Evolutionary conservation across 805 yeast genomes (phyloP), one percentile per base, ranked within the genome.

Genomic region (Middelhovenomyces tepae): DNA sequence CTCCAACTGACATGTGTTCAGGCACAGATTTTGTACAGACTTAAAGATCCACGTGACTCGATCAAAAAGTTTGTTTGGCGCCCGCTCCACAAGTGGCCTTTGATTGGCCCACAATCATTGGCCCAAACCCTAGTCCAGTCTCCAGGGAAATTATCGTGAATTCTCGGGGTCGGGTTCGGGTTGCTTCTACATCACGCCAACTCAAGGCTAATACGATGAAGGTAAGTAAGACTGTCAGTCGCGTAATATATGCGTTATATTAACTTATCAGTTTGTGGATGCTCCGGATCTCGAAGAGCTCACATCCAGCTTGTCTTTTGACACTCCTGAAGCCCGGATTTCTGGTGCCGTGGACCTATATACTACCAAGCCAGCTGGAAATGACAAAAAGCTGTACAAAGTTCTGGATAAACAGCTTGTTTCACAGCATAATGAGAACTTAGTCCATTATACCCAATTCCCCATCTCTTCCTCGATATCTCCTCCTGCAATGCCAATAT

Each of bases 271-370:
- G 89, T 91, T 84, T 59, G 78, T 91, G 39, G 97, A 91, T 54
- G 91, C 81, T 51, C 78, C 85, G 24, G 95, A 87, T 49, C 76
- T 91, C n/a, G 96, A 86, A 56, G 69, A 80, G 46, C 80, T 91
- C 23, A 86, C 86, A 51, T 93, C 86, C 50, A 81, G 84, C 35
- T 71, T 91, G 36, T 75, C 77, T 44, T 85, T 84, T 45, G 82
- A 77, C 43, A 75, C 86, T 3, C 66, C 73, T 1, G 93, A 81
- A 45, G 73, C 81, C 49, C 78, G 70, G 45, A 75, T 91, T 24
- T 71, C 73, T 36, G 97, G 96, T 8, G 86, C 94, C 16, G 78
- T 95, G 53, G 98, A 91, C 52, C 68, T 91, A 31, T 91, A 85
- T 51, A 83, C 97, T 1, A 91, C 98, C 2, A 91, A 89, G 50